phyloP scores from a whole-genome alignment of 768 basidiomycete genomes.

The Trametes sanguinea region DNA sequence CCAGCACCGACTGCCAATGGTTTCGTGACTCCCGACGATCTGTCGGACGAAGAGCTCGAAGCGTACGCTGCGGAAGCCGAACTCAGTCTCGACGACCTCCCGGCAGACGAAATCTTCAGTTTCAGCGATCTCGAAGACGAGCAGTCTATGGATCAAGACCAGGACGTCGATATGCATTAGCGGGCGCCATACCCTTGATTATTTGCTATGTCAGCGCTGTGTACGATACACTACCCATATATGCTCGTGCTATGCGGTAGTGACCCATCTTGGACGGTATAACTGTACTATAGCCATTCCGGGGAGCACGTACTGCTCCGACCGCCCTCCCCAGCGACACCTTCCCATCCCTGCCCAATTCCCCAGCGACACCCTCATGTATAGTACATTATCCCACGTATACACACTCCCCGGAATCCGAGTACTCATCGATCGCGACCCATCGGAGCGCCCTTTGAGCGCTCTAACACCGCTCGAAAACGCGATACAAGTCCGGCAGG shows the following conservation, averaged over 20 bases:
- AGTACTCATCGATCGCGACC: background rate
- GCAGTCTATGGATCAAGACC: constrained; percentile 7
- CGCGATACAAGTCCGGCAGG: constrained; percentile 88
- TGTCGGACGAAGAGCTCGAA: constrained; percentile 58
- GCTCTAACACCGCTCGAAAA: constrained; percentile 85
- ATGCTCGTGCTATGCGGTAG: background rate
- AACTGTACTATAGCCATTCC: background rate
- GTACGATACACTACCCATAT: background rate
- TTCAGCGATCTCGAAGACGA: constrained; percentile 32
- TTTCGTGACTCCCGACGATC: constrained; percentile 43
- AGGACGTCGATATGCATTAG: constrained; percentile 24
- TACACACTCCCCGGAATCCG: background rate
- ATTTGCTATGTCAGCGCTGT: background rate
- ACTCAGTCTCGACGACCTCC: constrained; percentile 33
- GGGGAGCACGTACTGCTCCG: background rate
- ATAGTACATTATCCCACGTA: background rate
- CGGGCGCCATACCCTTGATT: background rate
- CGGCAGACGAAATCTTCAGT: constrained; percentile 28
- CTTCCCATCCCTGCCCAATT: background rate
- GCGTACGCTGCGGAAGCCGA: constrained; percentile 59
- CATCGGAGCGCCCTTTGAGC: background rate
- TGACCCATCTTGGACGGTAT: background rate
- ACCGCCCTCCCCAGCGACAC: background rate
- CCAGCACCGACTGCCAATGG: constrained; percentile 14
- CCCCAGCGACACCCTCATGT: background rate